Percentiles rank a stretch among this genome's conserved stretches.
These are phyloP conservation scores for Cardamine occulta DNA, from an alignment of 345 rosid species.

Conservation along the genomic window DNA sequence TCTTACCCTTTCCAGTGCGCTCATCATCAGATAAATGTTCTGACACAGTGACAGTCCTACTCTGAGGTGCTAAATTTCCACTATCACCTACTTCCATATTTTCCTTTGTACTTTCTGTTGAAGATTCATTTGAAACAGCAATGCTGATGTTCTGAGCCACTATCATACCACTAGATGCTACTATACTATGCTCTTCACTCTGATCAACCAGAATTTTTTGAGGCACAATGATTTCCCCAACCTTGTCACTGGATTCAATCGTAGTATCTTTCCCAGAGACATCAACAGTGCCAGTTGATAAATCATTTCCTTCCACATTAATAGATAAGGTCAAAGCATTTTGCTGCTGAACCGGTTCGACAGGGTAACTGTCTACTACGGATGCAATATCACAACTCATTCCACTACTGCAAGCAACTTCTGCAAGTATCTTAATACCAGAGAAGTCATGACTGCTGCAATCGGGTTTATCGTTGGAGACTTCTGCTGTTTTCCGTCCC, in stretches of 20 bases:
- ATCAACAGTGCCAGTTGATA: constrained; percentile 28
- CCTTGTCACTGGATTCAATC: constrained; percentile 18
- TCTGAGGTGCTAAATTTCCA: constrained; percentile 42
- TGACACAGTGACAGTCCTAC: constrained; percentile 13
- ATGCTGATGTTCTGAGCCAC: background rate
- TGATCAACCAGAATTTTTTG: constrained; percentile 13
- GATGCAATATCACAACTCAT: constrained; percentile 39
- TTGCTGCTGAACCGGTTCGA: constrained; percentile 18
- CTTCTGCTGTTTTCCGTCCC: constrained; percentile 24
- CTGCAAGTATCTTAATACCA: constrained; percentile 69
- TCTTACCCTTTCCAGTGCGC: constrained; percentile 21
- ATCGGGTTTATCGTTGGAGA: constrained; percentile 33
- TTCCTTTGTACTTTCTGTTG: constrained; percentile 28
- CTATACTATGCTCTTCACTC: constrained; percentile 3
- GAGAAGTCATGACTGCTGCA: constrained; percentile 54
- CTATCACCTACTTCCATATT: constrained; percentile 29
- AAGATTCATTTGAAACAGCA: constrained; percentile 38
- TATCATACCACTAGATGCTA: constrained; percentile 24
- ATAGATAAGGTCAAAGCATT: constrained; percentile 3
- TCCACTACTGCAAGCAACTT: constrained; percentile 54
- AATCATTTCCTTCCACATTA: constrained; percentile 29
- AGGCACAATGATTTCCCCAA: background rate
- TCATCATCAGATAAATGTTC: constrained; percentile 29
- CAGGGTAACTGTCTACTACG: constrained; percentile 23
- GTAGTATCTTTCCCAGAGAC: constrained; percentile 33